phyloP scores from a whole-genome alignment of 2,329 filamentous ascomycete genomes.

The Fonsecaea erecta region DNA sequence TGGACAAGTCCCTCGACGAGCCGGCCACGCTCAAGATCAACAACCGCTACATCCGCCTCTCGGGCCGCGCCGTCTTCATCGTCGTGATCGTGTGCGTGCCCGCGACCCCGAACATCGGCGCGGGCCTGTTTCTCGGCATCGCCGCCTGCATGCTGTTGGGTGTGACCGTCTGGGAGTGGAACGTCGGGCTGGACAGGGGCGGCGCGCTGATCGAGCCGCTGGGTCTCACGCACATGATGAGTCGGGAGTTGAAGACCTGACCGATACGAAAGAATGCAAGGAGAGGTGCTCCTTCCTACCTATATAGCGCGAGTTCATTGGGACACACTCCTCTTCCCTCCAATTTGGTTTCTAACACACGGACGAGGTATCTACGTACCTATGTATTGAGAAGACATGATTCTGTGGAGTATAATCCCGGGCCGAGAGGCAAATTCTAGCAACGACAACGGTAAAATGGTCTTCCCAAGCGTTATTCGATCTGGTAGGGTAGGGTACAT shows the following conservation, averaged over 20 bases:
- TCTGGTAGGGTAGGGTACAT: too few relatives aligned
- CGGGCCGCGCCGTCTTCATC: slow-evolving; percentile 1
- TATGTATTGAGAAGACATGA: too few relatives aligned
- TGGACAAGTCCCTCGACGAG: slow-evolving; percentile 11
- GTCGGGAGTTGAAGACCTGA: slow-evolving; percentile 7
- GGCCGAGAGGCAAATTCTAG: too few relatives aligned
- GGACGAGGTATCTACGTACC: too few relatives aligned
- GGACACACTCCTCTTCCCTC: too few relatives aligned
- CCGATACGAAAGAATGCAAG: too few relatives aligned
- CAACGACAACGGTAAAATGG: too few relatives aligned
- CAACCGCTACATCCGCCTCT: slow-evolving; percentile 8
- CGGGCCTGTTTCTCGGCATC: slow-evolving; percentile 4
- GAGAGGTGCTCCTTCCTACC: too few relatives aligned
- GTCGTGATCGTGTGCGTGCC: slow-evolving; percentile 3
- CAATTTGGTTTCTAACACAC: too few relatives aligned
- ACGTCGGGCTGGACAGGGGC: slow-evolving; percentile 10
- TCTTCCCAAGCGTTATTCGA: too few relatives aligned
- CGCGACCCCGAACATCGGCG: not conserved
- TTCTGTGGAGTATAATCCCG: too few relatives aligned
- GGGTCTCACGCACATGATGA: slow-evolving; percentile 8
- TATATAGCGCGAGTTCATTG: too few relatives aligned
- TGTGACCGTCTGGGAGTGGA: slow-evolving; percentile 13
- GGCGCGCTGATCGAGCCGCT: slow-evolving; percentile 6
- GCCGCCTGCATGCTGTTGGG: slow-evolving; percentile 2
- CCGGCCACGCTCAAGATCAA: slow-evolving; percentile 9